Conservation (phyloP, 345 rosid genomes). For the Eucalyptus tenuipes region DNA sequence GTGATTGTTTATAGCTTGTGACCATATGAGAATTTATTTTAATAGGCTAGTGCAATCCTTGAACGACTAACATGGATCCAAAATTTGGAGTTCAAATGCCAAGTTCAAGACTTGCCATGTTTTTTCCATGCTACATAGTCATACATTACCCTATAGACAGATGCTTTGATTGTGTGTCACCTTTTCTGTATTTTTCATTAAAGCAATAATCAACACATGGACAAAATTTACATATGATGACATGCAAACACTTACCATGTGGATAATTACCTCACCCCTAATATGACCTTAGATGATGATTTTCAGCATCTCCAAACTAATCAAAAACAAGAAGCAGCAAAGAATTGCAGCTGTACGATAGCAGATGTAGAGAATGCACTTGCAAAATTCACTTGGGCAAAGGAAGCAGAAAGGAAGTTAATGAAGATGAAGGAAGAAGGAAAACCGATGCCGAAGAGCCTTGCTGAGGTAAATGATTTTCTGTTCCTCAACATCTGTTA, state of each 20-base stretch:
- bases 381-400: conserved; percentile 84
- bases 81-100: neutral
- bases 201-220: neutral
- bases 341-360: conserved; percentile 62
- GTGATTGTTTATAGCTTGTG: neutral
- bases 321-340: conserved; percentile 83
- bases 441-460: conserved; percentile 73
- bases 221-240: neutral
- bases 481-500: neutral
- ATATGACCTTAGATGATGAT: conserved; percentile 6
- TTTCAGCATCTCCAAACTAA: conserved; percentile 69
- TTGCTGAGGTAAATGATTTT: conserved; percentile 53
- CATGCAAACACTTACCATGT: conserved; percentile 21
- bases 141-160: neutral
- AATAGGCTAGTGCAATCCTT: neutral
- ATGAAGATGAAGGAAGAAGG: conserved; percentile 67
- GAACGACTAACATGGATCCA: neutral
- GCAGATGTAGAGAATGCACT: conserved; percentile 75
- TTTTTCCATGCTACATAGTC: neutral
- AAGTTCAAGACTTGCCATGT: neutral
- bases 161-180: neutral
- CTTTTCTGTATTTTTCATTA: neutral
- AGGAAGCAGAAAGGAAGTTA: conserved; percentile 62
- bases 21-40: neutral
- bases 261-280: conserved; percentile 4